A percentile compares a stretch with the other conserved stretches of the same genome.
phyloP scores from a whole-genome alignment of 176 grass and related monocot species.

The Saccharum spontaneum region DNA sequence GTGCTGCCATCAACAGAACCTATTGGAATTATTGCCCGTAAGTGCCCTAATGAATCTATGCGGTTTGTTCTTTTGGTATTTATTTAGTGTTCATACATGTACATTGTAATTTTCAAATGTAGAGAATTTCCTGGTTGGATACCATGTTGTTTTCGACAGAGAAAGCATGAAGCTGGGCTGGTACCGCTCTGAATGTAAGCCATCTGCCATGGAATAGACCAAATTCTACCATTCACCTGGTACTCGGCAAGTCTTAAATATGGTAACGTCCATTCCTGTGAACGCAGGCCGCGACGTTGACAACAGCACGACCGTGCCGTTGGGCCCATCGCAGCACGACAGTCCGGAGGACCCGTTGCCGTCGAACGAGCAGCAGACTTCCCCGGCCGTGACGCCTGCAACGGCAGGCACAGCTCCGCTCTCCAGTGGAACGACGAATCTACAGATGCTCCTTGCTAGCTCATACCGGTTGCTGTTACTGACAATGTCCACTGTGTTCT shows the following conservation, averaged over 20 bases:
- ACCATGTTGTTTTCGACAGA: constrained; percentile 81
- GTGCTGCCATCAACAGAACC: constrained; percentile 54
- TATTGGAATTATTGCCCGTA: constrained; percentile 85
- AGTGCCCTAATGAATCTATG: constrained; percentile 29
- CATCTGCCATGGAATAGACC: neutral
- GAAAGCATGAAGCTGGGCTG: constrained; percentile 86
- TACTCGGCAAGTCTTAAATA: neutral
- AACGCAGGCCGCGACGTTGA: constrained; percentile 64
- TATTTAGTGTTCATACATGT: neutral
- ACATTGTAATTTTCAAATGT: constrained; percentile 30
- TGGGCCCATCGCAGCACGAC: constrained; percentile 62
- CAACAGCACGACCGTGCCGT: constrained; percentile 71
- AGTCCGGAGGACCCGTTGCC: constrained; percentile 74
- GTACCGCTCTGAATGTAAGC: constrained; percentile 83
- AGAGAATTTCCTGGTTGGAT: constrained; percentile 96
- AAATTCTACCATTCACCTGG: neutral
- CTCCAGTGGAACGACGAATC: constrained; percentile 30
- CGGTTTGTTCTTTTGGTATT: neutral
- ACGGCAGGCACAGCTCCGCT: constrained; percentile 54
- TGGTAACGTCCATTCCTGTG: neutral
- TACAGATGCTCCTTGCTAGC: constrained; percentile 14
- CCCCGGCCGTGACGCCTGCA: constrained; percentile 59
- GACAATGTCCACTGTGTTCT: constrained; percentile 59
- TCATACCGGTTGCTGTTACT: constrained; percentile 51
- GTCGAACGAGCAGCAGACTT: constrained; percentile 83